Evolutionary conservation across 441 rosid species (phyloP).

Genomic region (Cnidoscolus chayamansa): DNA sequence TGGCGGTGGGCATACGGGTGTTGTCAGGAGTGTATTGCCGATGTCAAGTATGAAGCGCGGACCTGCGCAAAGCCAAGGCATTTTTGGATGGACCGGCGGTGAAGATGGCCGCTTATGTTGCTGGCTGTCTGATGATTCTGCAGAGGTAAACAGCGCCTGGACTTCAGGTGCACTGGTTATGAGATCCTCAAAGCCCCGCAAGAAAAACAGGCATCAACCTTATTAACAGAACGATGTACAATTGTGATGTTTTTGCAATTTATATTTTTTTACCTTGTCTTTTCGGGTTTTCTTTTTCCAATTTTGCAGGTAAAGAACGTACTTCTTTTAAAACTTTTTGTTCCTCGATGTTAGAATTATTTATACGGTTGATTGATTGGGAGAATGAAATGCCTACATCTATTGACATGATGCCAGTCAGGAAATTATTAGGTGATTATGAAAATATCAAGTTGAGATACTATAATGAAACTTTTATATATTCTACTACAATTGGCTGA

Average conservation of each 20-base stretch:
- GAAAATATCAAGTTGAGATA: no score
- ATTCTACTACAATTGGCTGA: no score
- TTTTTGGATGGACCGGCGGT: slow-evolving; percentile 92
- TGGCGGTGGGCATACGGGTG: slow-evolving; percentile 71
- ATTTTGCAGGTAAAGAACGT: background rate
- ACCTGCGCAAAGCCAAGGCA: slow-evolving; percentile 37
- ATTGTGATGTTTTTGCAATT: background rate
- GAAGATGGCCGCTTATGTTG: slow-evolving; percentile 95
- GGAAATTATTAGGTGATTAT: no score
- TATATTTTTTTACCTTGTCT: background rate
- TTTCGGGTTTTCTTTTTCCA: background rate
- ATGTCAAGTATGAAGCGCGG: slow-evolving; percentile 42
- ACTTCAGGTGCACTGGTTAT: slow-evolving; percentile 53
- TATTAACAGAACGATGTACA: slow-evolving; percentile 29
- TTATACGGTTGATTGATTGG: background rate
- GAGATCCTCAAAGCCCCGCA: slow-evolving; percentile 40
- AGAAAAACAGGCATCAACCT: slow-evolving; percentile 55
- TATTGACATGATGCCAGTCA: no score
- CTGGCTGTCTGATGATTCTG: slow-evolving; percentile 64
- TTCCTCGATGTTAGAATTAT: background rate
- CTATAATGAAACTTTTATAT: no score
- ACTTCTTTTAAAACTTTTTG: background rate
- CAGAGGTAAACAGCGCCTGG: slow-evolving; percentile 57
- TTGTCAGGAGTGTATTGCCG: slow-evolving; percentile 72
- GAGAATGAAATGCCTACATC: no score